Percentiles rank a stretch among this genome's conserved stretches.
phyloP scores from a whole-genome alignment of 1,139 yeast genomes.

The Lodderomyces oxycetoniae region DNA sequence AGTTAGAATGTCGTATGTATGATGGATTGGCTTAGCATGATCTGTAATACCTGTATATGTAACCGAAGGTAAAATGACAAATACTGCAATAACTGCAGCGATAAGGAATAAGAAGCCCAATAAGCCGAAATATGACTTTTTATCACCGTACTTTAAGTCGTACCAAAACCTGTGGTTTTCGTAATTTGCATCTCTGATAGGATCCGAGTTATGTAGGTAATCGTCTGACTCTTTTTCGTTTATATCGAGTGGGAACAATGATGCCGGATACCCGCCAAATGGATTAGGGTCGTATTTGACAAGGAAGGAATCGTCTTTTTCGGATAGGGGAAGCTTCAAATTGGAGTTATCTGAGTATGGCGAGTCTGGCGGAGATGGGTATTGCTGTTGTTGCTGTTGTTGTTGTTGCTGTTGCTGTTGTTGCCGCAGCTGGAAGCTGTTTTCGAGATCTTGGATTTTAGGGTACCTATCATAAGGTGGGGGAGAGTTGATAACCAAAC shows the following conservation, averaged over 20 bases:
- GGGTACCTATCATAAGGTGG: conserved; percentile 10
- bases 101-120: conserved; percentile 54
- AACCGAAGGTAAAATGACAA: conserved; percentile 68
- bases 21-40: conserved; percentile 20
- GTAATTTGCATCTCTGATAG: conserved; percentile 76
- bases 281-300: conserved; percentile 75
- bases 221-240: conserved; percentile 93
- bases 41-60: conserved; percentile 65
- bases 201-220: conserved; percentile 89
- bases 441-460: conserved; percentile 2
- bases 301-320: too few species aligned
- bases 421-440: background rate
- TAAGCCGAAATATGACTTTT: conserved; percentile 53
- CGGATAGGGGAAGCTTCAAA: too few species aligned
- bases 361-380: background rate
- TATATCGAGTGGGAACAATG: conserved; percentile 77
- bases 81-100: conserved; percentile 56
- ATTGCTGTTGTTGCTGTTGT: background rate
- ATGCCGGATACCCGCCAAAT: conserved; percentile 93
- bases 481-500: conserved; percentile 7
- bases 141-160: conserved; percentile 60
- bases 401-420: conserved; percentile 1
- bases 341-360: background rate
- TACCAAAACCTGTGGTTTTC: conserved; percentile 59
- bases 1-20: conserved; percentile 45